Percentiles rank a stretch among this genome's conserved stretches.
These are phyloP conservation scores for Ceratocystis albifundus DNA, from an alignment of 2,329 filamentous ascomycete species.

Conservation along the genomic window DNA sequence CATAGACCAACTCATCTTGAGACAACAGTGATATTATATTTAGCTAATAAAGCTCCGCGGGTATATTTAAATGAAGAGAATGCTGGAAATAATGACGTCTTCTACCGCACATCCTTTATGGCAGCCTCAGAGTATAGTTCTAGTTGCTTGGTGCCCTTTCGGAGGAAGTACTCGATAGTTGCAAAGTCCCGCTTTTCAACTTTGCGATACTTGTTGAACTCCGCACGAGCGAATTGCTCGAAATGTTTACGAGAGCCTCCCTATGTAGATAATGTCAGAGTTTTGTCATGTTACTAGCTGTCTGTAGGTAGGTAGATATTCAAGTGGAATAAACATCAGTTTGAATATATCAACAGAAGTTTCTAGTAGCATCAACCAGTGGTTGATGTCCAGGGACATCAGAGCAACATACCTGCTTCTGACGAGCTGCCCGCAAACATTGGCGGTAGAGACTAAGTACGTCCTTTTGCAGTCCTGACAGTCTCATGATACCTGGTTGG, in stretches of 20 bases:
- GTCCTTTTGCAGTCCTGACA: conserved; percentile 83
- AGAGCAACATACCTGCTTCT: conserved; percentile 56
- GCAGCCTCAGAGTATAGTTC: conserved; percentile 70
- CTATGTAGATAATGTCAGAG: too few relatives aligned
- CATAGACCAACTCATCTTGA: not conserved
- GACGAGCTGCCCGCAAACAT: conserved; percentile 68
- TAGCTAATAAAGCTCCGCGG: too few relatives aligned
- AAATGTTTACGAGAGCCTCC: conserved; percentile 46
- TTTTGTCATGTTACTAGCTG: too few relatives aligned
- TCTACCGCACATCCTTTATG: conserved; percentile 59
- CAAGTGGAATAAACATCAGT: not conserved
- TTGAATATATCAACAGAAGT: not conserved
- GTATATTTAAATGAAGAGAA: too few relatives aligned
- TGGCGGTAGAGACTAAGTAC: conserved; percentile 76
- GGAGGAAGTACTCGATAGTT: conserved; percentile 72
- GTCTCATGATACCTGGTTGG: conserved; percentile 32
- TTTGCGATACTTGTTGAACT: conserved; percentile 60
- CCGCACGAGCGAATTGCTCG: conserved; percentile 51
- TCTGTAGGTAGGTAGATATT: too few relatives aligned
- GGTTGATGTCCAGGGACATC: not conserved
- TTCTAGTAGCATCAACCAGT: not conserved
- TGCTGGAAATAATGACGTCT: not conserved
- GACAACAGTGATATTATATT: too few relatives aligned
- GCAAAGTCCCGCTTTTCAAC: conserved; percentile 76
- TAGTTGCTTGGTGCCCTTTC: conserved; percentile 70